Evolutionary conservation across 768 basidiomycete genomes (phyloP).

Genomic region (Fomitopsis pulvina): DNA sequence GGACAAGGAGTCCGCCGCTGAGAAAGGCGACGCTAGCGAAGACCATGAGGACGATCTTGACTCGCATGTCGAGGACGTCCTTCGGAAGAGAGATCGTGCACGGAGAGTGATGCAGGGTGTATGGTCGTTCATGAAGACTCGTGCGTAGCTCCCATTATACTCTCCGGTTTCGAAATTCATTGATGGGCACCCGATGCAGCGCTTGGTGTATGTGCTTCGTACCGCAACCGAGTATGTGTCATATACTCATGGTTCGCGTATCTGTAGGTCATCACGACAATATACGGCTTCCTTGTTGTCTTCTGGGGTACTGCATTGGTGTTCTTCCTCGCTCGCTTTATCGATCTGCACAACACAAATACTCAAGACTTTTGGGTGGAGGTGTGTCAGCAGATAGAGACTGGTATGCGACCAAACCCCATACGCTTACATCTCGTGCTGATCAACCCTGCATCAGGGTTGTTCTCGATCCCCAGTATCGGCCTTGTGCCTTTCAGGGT

Average conservation of each 20-base stretch:
- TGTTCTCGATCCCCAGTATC: constrained; percentile 78
- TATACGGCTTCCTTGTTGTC: constrained; percentile 75
- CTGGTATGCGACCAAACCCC: constrained; percentile 37
- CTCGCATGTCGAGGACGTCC: constrained; percentile 71
- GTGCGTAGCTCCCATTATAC: constrained; percentile 31
- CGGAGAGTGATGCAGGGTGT: constrained; percentile 60
- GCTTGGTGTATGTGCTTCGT: constrained; percentile 50
- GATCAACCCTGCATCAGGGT: constrained; percentile 30
- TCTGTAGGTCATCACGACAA: constrained; percentile 49
- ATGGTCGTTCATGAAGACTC: constrained; percentile 83
- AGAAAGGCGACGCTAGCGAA: constrained; percentile 23
- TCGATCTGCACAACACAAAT: constrained; percentile 63
- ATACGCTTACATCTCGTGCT: not conserved
- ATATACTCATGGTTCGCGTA: not conserved
- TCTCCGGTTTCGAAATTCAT: not conserved
- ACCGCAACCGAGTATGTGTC: not conserved
- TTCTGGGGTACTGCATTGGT: constrained; percentile 89
- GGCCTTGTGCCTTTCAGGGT: constrained; percentile 73
- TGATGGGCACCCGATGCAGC: constrained; percentile 30
- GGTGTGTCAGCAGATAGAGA: constrained; percentile 67
- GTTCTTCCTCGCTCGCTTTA: constrained; percentile 59
- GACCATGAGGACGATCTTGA: constrained; percentile 48
- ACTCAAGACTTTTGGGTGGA: constrained; percentile 81
- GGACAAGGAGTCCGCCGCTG: constrained; percentile 16
- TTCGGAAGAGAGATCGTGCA: constrained; percentile 52